phyloP scores from a whole-genome alignment of 176 grass and related monocot genomes.

The Oryza nivara region DNA sequence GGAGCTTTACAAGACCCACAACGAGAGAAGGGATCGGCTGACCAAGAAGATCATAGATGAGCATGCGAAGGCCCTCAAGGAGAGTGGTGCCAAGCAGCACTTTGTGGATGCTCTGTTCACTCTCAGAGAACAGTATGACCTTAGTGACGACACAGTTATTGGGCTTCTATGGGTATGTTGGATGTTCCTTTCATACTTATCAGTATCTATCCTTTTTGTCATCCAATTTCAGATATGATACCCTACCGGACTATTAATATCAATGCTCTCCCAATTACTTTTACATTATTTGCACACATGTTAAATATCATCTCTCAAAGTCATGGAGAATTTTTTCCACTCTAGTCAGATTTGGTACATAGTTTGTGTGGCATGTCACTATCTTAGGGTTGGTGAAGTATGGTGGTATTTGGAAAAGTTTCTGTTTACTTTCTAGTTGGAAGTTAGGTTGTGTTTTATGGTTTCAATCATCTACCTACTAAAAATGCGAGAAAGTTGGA shows the following conservation, averaged over 20 bases:
- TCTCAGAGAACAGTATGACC: slow-evolving; percentile 72
- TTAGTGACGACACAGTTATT: slow-evolving; percentile 75
- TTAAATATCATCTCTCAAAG: neutral
- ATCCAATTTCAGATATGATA: slow-evolving; percentile 4
- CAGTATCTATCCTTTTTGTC: neutral
- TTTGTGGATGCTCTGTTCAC: slow-evolving; percentile 83
- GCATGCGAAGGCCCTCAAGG: slow-evolving; percentile 60
- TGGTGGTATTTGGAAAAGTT: slow-evolving; percentile 36
- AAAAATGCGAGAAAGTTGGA: neutral
- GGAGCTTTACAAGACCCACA: slow-evolving; percentile 73
- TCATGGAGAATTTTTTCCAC: neutral
- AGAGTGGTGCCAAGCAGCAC: slow-evolving; percentile 72
- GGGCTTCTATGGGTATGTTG: slow-evolving; percentile 82
- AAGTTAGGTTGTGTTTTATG: slow-evolving; percentile 32
- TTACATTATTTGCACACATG: slow-evolving; percentile 21
- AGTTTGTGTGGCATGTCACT: slow-evolving; percentile 33
- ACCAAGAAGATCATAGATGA: slow-evolving; percentile 89
- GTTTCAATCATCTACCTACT: slow-evolving; percentile 36
- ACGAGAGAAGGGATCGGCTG: slow-evolving; percentile 60
- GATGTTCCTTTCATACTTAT: neutral
- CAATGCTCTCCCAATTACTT: neutral
- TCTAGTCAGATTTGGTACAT: slow-evolving; percentile 12
- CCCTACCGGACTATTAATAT: slow-evolving; percentile 1
- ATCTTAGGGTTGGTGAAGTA: slow-evolving; percentile 44
- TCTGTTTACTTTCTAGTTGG: slow-evolving; percentile 33